These are phyloP conservation scores for Coniochaeta sp. DNA, from an alignment of 2,329 filamentous ascomycete species.

Conservation along the genomic window DNA sequence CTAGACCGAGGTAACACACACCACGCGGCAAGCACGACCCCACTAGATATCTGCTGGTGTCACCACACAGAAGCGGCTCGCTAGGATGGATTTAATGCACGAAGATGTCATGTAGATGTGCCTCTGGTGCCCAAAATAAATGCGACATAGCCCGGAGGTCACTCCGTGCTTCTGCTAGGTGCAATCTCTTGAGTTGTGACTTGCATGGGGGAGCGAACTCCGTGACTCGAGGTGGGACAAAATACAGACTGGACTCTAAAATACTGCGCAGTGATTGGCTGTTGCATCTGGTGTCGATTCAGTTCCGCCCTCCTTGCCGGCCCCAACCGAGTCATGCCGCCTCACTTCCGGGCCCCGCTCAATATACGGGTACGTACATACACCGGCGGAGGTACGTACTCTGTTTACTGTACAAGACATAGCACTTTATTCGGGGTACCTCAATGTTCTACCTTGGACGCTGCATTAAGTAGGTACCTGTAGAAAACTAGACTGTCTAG, in stretches of 20 bases:
- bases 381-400: neutral
- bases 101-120: too few relatives aligned
- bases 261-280: neutral
- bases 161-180: too few relatives aligned
- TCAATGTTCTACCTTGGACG: too few relatives aligned
- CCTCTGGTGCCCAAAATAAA: too few relatives aligned
- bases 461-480: too few relatives aligned
- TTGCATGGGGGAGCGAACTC: neutral
- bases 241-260: neutral
- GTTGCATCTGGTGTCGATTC: neutral
- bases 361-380: neutral
- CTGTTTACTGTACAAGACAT: neutral
- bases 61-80: too few relatives aligned
- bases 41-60: too few relatives aligned
- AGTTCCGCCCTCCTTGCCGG: neutral
- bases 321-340: neutral
- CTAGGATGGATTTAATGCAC: too few relatives aligned
- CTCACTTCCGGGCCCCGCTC: neutral
- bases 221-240: neutral
- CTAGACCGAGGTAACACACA: neutral
- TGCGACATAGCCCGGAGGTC: neutral
- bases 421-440: too few relatives aligned
- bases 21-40: too few relatives aligned
- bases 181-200: too few relatives aligned
- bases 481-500: too few relatives aligned